Base-by-base conservation (phyloP, 768 basidiomycete genomes). In the Hericium rajendrae region DNA sequence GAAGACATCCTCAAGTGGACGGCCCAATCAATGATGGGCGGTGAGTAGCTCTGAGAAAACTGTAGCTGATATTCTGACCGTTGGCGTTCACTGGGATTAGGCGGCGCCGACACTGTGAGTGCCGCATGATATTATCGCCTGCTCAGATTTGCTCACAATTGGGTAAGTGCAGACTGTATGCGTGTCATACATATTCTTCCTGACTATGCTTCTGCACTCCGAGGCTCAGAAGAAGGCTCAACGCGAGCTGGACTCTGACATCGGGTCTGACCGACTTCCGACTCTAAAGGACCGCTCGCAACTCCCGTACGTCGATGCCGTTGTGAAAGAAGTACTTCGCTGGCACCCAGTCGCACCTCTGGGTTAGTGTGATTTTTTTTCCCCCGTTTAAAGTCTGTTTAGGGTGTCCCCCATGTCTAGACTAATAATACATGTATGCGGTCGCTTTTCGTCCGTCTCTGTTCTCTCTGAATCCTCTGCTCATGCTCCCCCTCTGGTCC, bases 181-280 rank as follows among this genome's bases (percentile, higher is more conserved):
- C 13, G 60, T 65, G 0, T 57, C 67, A 53, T 40, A 54, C 5
- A 64, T 65, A 4, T 65, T 69, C 56, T 60, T 69, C 56, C 57
- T 69, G 22, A 65, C 66, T 15, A 67, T 68, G 62, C 60, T 66
- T 5, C 57, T 64, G 54, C 60, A 66, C 50, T 66, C 66, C 4
- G 63, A 63, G 6, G 28, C 60, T 6, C 62, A 60, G 39, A 51
- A 48, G 28, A 66, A 61, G 26, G 59, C 59, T 12, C 68, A 69
- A 54, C 62, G 49, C 1, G 64, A 69, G 55, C 56, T 69, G 38
- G 68, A 69, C 18, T 1, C 57, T 4, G 58, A 65, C 40, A 53
- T 68, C 0, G 66, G 66, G 18, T 26, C 37, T 4, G 60, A 63
- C 57, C 48, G 60, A 4, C 53, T 63, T 2, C 62, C 62, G 10